Evolutionary conservation across 1,284 basidiomycete genomes (phyloP).

Genomic region (Tremellales sp.): DNA sequence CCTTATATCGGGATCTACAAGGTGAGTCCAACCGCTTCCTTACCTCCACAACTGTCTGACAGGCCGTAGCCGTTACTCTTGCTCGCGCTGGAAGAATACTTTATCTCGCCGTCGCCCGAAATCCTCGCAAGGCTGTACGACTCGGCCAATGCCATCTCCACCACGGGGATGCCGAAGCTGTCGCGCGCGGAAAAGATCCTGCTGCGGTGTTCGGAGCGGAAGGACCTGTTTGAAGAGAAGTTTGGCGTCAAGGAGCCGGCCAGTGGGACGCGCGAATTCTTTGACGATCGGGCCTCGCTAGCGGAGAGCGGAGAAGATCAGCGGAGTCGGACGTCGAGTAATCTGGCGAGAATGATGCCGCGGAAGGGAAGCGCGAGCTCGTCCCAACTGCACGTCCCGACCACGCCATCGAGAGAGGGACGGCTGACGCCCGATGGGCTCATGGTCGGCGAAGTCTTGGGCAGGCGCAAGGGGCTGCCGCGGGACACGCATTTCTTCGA

Average conservation of each 20-base stretch:
- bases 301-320: not conserved
- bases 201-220: slow-evolving; percentile 82
- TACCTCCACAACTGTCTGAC: not conserved
- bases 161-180: slow-evolving; percentile 71
- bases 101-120: slow-evolving; percentile 77
- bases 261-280: slow-evolving; percentile 15
- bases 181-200: slow-evolving; percentile 80
- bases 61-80: slow-evolving; percentile 73
- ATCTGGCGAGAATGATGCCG: not conserved
- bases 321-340: too few relatives aligned
- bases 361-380: slow-evolving; percentile 15
- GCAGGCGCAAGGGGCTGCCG: slow-evolving; percentile 46
- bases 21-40: slow-evolving; percentile 50
- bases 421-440: slow-evolving; percentile 18
- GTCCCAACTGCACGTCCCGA: slow-evolving; percentile 20
- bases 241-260: slow-evolving; percentile 41
- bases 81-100: slow-evolving; percentile 94
- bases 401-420: slow-evolving; percentile 53
- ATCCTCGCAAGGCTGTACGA: slow-evolving; percentile 85
- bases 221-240: slow-evolving; percentile 86
- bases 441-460: slow-evolving; percentile 5
- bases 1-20: slow-evolving; percentile 99
- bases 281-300: slow-evolving; percentile 10
- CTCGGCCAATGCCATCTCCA: slow-evolving; percentile 85
- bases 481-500: slow-evolving; percentile 94